Percentiles rank a stretch among this genome's conserved stretches.
Evolutionary conservation across 805 yeast genomes (phyloP).

Genomic region (Metschnikowia corniflorae): DNA sequence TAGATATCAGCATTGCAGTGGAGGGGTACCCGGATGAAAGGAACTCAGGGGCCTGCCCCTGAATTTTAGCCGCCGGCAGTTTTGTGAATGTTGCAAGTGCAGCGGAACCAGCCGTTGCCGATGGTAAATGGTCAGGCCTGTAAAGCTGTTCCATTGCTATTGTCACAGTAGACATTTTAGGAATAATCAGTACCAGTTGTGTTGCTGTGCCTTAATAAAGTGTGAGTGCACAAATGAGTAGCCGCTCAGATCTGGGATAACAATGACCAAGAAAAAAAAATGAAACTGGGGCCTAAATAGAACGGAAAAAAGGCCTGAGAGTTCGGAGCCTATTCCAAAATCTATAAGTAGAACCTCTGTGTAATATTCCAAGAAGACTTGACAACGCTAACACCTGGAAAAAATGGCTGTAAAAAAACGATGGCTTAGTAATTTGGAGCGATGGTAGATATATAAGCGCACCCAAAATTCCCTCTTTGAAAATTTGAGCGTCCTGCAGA

Average conservation of each 20-base stretch:
- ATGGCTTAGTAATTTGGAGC: not conserved
- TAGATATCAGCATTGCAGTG: constrained; percentile 4
- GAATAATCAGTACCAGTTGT: no score
- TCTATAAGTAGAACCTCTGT: no score
- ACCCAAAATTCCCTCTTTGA: not conserved
- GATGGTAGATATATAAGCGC: constrained; percentile 4
- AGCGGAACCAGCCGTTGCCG: constrained; percentile 9
- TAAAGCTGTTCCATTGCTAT: constrained; percentile 16
- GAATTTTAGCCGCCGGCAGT: constrained; percentile 1
- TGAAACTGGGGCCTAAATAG: no score
- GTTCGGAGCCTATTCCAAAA: no score
- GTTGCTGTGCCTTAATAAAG: no score
- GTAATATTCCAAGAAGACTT: no score
- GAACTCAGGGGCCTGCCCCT: constrained; percentile 7
- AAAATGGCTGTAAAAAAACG: not conserved
- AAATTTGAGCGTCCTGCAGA: constrained; percentile 1
- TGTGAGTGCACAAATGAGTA: no score
- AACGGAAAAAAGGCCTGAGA: no score
- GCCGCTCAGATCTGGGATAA: no score
- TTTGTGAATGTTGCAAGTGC: not conserved
- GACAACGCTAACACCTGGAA: no score
- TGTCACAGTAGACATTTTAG: constrained; percentile 17
- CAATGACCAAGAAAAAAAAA: no score
- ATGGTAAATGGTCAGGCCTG: constrained; percentile 8
- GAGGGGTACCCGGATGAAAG: not conserved